Evolutionary conservation across 371 early-diverging fungal genomes (phyloP), one percentile per base, ranked within the genome.

Genomic region (Mitosporidium daphniae): DNA sequence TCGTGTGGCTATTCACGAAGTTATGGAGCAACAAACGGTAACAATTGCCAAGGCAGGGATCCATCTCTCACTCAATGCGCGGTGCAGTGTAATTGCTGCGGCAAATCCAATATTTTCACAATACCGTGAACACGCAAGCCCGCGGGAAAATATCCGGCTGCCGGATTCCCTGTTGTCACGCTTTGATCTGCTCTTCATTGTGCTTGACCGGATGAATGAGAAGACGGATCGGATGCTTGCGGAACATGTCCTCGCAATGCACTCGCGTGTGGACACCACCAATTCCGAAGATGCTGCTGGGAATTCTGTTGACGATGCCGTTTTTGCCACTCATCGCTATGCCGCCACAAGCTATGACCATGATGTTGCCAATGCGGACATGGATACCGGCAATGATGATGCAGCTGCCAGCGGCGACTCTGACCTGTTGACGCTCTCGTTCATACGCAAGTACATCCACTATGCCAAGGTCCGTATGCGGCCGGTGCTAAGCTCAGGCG

Each of bases 381-480:
- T n/a, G n/a, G n/a, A n/a, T n/a, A n/a, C n/a, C n/a, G n/a, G n/a
- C n/a, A n/a, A n/a, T n/a, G n/a, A n/a, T n/a, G n/a, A n/a, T n/a
- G n/a, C n/a, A n/a, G n/a, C n/a, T n/a, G n/a, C n/a, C n/a, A n/a
- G n/a, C n/a, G 5, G 5, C 4, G 10, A 4, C 17, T 26, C 4
- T 25, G 61, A 57, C 31, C 45, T 69, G 15, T 39, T 74, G 8
- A 59, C 67, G 3, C 53, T 60, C 9, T 43, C 41, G 27, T 74
- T 74, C 36, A 32, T 74, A 25, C 65, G 64, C 32, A 69, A 69
- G 35, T 74, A 62, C 37, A 49, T 74, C 16, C 63, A 58, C 32
- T 72, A 72, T 37, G 74, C 71, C 25, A 70, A 69, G 33, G 48
- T 49, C 27, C 47, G 54, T 31, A 48, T 61, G 16, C 45, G 53